Evolutionary conservation across 2,329 filamentous ascomycete genomes (phyloP), one percentile per base, ranked within the genome.

Genomic region (Neofusicoccum umdonicola): DNA sequence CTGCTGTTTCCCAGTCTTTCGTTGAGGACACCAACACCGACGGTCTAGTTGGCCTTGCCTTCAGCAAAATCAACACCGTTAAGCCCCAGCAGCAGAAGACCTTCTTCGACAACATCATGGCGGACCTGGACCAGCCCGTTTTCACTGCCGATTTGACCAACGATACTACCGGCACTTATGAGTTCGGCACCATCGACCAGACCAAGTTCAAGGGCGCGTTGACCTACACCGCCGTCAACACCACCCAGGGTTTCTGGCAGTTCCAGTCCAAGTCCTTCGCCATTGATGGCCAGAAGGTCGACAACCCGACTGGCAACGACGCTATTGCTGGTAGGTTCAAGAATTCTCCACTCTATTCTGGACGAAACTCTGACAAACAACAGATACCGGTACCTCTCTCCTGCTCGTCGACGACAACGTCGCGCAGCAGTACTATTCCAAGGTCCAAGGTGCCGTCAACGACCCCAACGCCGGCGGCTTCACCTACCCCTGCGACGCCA

Each of bases 51-150:
- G 89, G 90, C 9, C 57, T 57, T 12, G 47, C 57, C 19, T 58
- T 56, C 22, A 62, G 48, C 65, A 57, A 44, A 31, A 42, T 60
- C 64, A 71, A 75, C 31, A 74, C 73, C 27, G 84, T 90, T 66
- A 72, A 82, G 72, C 88, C 89, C 0, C 78, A 81, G 15, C 78
- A 81, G 67, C 87, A 90, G 69, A 88, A 87, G 77, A 92, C 89
- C 11, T 92, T 91, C 76, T 91, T 92, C 73, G 88, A 90, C 71
- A 92, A 90, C 73, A 79, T 90, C 68, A 84, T 85, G 75, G 68
- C 75, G n/a, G 75, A 79, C 17, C 84, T 92, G 27, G 82, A 85
- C 31, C 77, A 85, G 75, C 89, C 89, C 0, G 78, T 93, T 45
- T 90, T 93, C 77, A 91, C 90, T 0, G 89, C 88, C 27, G 84